Conservation (phyloP, 106 monocot genomes). For the Ottelia alismoides region DNA sequence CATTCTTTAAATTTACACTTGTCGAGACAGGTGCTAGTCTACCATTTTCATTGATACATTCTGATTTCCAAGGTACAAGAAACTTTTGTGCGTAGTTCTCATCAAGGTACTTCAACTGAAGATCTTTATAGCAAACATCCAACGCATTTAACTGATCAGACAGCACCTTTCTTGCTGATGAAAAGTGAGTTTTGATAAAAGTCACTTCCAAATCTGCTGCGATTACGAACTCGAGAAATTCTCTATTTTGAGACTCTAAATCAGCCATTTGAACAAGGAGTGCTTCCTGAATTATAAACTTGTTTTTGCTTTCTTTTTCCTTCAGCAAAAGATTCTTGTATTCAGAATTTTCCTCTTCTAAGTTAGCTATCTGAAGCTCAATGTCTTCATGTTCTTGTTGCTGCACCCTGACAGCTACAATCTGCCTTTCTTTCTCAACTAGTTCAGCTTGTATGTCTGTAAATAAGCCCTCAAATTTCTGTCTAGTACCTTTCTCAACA, state of each 20-base stretch:
- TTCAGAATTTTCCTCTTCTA: conserved; percentile 13
- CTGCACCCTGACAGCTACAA: conserved; percentile 4
- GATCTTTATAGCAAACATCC: conserved; percentile 20
- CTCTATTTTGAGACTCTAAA: conserved; percentile 31
- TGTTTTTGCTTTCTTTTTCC: conserved; percentile 21
- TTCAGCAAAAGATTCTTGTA: not conserved
- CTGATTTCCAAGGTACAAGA: conserved; percentile 15
- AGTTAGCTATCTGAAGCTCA: not conserved
- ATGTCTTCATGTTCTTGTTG: not conserved
- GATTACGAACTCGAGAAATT: conserved; percentile 24
- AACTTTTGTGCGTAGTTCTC: conserved; percentile 9
- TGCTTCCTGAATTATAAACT: conserved; percentile 20
- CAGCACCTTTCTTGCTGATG: conserved; percentile 14
- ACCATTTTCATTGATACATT: conserved; percentile 31
- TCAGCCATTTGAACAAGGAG: conserved; percentile 28
- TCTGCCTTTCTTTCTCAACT: conserved; percentile 5
- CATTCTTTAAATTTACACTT: too few species aligned
- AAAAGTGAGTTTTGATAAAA: conserved; percentile 38
- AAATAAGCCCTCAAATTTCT: conserved; percentile 1
- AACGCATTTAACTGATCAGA: conserved; percentile 15
- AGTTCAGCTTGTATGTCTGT: conserved; percentile 2
- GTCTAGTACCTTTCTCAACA: not conserved
- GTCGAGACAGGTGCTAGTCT: too few species aligned
- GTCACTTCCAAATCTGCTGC: conserved; percentile 36
- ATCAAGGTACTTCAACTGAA: conserved; percentile 20